A percentile compares a stretch with the other conserved stretches of the same genome.
These are phyloP conservation scores for Kuraishia hungarica DNA, from an alignment of 805 yeast genomes.

Conservation along the genomic window DNA sequence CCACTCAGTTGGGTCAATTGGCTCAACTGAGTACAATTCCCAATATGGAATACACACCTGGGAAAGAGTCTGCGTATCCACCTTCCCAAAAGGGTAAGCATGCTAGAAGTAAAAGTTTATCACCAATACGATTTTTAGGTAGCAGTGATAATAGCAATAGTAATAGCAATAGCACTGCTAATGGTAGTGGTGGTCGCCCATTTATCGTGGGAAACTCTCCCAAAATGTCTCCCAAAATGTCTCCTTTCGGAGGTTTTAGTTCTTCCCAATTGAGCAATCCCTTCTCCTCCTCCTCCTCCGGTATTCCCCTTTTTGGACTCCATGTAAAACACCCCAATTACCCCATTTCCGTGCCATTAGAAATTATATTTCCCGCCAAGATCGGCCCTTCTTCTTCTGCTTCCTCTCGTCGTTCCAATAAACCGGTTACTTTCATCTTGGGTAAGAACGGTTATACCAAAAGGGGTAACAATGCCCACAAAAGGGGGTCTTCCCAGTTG, in stretches of 20 bases:
- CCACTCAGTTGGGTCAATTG: too few relatives aligned
- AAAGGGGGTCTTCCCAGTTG: not conserved
- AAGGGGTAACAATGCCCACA: not conserved
- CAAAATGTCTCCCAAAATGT: not conserved
- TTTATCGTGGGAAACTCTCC: too few relatives aligned
- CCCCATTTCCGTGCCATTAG: not conserved
- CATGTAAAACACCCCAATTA: not conserved
- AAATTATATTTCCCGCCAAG: not conserved
- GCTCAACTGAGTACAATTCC: too few relatives aligned
- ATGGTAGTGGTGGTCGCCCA: too few relatives aligned
- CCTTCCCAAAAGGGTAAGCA: not conserved
- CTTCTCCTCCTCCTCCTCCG: not conserved
- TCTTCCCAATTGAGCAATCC: not conserved
- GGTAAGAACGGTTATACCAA: not conserved
- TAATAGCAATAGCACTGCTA: not conserved
- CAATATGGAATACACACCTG: too few relatives aligned
- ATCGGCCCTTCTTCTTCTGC: too few relatives aligned
- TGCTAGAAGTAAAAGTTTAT: not conserved
- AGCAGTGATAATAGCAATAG: too few relatives aligned
- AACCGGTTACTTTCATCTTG: not conserved
- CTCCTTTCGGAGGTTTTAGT: not conserved
- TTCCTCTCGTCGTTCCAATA: not conserved
- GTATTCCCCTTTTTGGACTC: not conserved
- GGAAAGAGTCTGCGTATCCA: too few relatives aligned
- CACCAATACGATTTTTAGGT: not conserved